Base-by-base conservation (phyloP, 495 filamentous ascomycete genomes). In the Staphylotrichum tortipilum region DNA sequence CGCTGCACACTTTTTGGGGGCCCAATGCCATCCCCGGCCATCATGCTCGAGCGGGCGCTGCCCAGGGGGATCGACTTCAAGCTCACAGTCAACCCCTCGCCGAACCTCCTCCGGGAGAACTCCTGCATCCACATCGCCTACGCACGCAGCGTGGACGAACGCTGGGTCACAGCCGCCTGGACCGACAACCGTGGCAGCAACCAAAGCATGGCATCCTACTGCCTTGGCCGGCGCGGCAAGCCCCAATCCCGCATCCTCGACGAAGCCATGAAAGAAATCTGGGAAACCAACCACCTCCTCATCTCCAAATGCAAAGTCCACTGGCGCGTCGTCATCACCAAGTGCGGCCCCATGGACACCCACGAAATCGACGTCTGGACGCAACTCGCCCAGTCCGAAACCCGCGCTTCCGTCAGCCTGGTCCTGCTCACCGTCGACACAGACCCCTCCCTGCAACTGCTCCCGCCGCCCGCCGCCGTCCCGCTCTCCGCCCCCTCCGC, bases 81-180 rank as follows among this genome's bases (percentile, higher is more conserved):
- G 52, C 71, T 96, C 30, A 77, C 70, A 11, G 59, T 78, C 5
- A 79, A 73, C 17, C 82, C 84, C 0, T 82, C 82, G 0, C 76
- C 81, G 3, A 84, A 86, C 22, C 73, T 92, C 0, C 66, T 96
- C n/a, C 81, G 84, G 42, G 88, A 94, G 58, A 88, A 89, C 29
- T 82, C 78, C 11, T 83, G 83, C 52, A 78, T 99, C 10, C 94
- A 99, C 62, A 68, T 97, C 39, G 89, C 86, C 7, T 95, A 91
- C 61, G 84, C 85, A 0, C 80, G 82, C 52, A 91, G 86, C 60
- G 68, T 82, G 24, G 88, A 92, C 60, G 82, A 86, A 39, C 78
- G 85, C 15, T 99, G 94, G 94, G 65, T 96, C 38, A 84, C 84
- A 1, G 89, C 82, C 4, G 85, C 86, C n/a, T 99, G 94, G 94